phyloP scores from a whole-genome alignment of 2,329 filamentous ascomycete species.

The Chaetomium olivaceum region DNA sequence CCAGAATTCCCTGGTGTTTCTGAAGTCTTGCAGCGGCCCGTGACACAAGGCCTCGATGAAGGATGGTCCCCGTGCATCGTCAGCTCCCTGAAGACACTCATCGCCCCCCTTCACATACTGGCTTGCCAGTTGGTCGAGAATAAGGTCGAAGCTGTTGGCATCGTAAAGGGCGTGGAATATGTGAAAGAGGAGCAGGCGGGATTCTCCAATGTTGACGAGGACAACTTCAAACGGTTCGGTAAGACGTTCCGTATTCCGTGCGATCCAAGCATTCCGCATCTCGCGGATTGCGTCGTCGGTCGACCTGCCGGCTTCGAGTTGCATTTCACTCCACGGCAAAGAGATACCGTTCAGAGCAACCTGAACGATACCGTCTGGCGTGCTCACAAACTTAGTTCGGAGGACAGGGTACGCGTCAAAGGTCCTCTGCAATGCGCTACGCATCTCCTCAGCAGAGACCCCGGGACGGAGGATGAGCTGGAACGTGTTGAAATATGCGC shows the following conservation, averaged over 20 bases:
- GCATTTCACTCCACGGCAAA: conserved; percentile 48
- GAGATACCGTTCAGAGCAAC: conserved; percentile 54
- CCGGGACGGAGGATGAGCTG: conserved; percentile 53
- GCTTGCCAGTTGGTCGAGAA: conserved; percentile 60
- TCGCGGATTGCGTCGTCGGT: conserved; percentile 17
- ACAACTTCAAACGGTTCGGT: conserved; percentile 54
- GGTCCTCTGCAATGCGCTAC: conserved; percentile 58
- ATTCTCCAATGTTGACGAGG: conserved; percentile 37
- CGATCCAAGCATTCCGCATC: conserved; percentile 53
- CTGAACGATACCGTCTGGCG: conserved; percentile 75
- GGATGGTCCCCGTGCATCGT: conserved; percentile 42
- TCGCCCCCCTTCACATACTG: conserved; percentile 46
- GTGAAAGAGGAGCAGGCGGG: conserved; percentile 56
- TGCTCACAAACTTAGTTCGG: conserved; percentile 70
- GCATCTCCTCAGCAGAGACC: conserved; percentile 51
- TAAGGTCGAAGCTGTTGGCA: conserved; percentile 70
- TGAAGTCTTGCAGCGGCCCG: conserved; percentile 62
- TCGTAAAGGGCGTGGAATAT: conserved; percentile 90
- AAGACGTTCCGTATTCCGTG: conserved; percentile 51
- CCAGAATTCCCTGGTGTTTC: conserved; percentile 64
- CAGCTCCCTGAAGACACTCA: background rate
- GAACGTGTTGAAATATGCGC: conserved; percentile 79
- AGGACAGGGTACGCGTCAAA: conserved; percentile 62
- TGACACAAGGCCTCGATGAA: conserved; percentile 69
- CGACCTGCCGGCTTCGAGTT: conserved; percentile 37